These are phyloP conservation scores for Torrubiellomyces zombiae DNA, from an alignment of 2,329 filamentous ascomycete genomes.

Conservation along the genomic window DNA sequence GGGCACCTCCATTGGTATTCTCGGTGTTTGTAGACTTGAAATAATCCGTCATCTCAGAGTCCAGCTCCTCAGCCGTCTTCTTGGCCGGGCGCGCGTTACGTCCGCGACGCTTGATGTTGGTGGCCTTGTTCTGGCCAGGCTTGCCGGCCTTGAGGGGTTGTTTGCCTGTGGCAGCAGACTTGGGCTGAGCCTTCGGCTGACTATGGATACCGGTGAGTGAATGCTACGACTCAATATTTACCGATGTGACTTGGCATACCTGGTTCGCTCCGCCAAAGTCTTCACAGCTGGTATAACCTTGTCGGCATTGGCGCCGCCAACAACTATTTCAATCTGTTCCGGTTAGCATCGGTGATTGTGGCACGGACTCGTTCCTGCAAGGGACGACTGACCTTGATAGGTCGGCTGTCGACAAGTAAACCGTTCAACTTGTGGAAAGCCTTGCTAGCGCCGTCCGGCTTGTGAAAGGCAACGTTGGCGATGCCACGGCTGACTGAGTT, in stretches of 20 bases:
- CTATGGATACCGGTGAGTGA: constrained; percentile 5
- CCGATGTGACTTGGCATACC: too few relatives aligned
- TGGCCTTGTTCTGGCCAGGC: constrained; percentile 24
- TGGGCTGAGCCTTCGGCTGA: constrained; percentile 40
- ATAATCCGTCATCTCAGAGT: constrained; percentile 96
- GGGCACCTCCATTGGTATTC: constrained; percentile 27
- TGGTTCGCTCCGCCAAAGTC: constrained; percentile 69
- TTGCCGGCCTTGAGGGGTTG: constrained; percentile 33
- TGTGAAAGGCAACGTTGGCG: constrained; percentile 74
- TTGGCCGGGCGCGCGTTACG: constrained; percentile 51
- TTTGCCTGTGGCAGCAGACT: constrained; percentile 66
- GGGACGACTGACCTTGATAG: constrained; percentile 57
- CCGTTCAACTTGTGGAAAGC: constrained; percentile 76
- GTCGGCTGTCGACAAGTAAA: constrained; percentile 72
- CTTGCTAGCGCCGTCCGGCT: constrained; percentile 65
- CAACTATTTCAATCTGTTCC: constrained; percentile 69
- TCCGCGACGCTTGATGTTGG: constrained; percentile 34
- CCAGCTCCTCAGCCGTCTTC: constrained; percentile 91
- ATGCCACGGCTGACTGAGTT: constrained; percentile 84
- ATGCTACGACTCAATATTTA: too few relatives aligned
- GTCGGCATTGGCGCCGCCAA: constrained; percentile 58
- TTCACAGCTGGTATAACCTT: constrained; percentile 48
- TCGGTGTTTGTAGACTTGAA: constrained; percentile 40
- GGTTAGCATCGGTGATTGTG: too few relatives aligned
- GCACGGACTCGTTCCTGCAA: too few relatives aligned